These are phyloP conservation scores for Termitomyces sp. DNA, from an alignment of 1,284 basidiomycete genomes.

Conservation along the genomic window DNA sequence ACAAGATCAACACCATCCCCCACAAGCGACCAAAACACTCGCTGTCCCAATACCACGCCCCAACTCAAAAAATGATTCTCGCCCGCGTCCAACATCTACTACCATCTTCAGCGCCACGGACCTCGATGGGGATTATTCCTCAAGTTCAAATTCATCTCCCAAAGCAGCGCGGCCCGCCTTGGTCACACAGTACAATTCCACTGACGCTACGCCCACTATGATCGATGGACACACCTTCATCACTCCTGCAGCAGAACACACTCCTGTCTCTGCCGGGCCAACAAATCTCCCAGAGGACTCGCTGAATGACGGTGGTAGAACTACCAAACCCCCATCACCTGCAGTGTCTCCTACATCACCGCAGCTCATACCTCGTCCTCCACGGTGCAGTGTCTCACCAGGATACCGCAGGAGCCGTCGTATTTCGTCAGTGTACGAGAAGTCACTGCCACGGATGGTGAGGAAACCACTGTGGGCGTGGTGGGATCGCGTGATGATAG, in stretches of 20 bases:
- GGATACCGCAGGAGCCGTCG: neutral
- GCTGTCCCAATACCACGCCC: conserved; percentile 6
- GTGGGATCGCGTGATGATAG: conserved; percentile 67
- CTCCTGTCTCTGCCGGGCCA: conserved; percentile 7
- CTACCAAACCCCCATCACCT: conserved; percentile 6
- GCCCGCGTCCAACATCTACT: conserved; percentile 24
- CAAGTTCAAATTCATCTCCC: neutral
- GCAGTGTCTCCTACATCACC: neutral
- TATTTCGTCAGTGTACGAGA: conserved; percentile 38
- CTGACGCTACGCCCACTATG: conserved; percentile 26
- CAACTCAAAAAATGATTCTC: conserved; percentile 5
- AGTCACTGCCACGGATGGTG: conserved; percentile 38
- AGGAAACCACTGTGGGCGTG: conserved; percentile 55
- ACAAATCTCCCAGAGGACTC: neutral
- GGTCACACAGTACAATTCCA: conserved; percentile 32
- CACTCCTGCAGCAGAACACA: conserved; percentile 18
- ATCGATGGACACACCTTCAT: conserved; percentile 26
- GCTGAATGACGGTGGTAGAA: neutral
- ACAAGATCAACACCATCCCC: conserved; percentile 41
- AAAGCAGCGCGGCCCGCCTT: conserved; percentile 14
- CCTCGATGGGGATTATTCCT: conserved; percentile 17
- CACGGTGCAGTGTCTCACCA: neutral
- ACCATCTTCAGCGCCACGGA: conserved; percentile 29
- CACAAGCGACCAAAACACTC: conserved; percentile 2
- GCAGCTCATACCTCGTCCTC: neutral